Evolutionary conservation across 2,329 filamentous ascomycete species (phyloP).

Genomic region (Graphilbum fragrans): DNA sequence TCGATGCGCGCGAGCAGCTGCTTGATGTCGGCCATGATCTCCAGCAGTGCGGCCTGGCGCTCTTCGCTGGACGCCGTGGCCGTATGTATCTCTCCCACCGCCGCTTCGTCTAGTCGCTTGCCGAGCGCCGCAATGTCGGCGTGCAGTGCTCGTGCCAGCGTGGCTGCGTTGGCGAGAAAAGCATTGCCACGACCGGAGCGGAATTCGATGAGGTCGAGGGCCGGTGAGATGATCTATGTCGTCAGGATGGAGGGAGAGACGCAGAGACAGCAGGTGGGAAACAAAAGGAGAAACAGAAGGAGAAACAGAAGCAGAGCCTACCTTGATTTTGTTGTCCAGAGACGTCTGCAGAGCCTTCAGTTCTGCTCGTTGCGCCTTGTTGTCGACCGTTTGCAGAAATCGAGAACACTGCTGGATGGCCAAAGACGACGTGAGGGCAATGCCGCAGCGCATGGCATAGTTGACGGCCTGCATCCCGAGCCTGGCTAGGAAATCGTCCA

Average conservation of each 20-base stretch:
- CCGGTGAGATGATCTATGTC: conserved; percentile 67
- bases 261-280: too few relatives aligned
- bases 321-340: conserved; percentile 76
- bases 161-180: conserved; percentile 69
- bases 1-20: conserved; percentile 68
- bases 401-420: conserved; percentile 73
- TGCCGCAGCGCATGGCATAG: conserved; percentile 80
- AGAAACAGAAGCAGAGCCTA: conserved; percentile 17
- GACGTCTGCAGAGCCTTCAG: conserved; percentile 59
- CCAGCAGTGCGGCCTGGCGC: conserved; percentile 51
- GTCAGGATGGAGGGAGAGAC: background rate
- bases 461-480: conserved; percentile 66
- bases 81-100: background rate
- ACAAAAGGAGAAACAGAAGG: background rate
- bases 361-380: conserved; percentile 55
- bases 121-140: conserved; percentile 75
- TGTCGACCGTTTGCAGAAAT: conserved; percentile 65
- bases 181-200: conserved; percentile 40
- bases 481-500: conserved; percentile 54
- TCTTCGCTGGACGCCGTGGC: conserved; percentile 28
- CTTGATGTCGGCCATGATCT: conserved; percentile 65
- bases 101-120: conserved; percentile 58
- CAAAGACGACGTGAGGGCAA: conserved; percentile 74
- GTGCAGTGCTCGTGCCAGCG: conserved; percentile 70
- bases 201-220: conserved; percentile 84